Evolutionary conservation across 2,329 filamentous ascomycete genomes (phyloP).

Genomic region (Torrubiellomyces zombiae): DNA sequence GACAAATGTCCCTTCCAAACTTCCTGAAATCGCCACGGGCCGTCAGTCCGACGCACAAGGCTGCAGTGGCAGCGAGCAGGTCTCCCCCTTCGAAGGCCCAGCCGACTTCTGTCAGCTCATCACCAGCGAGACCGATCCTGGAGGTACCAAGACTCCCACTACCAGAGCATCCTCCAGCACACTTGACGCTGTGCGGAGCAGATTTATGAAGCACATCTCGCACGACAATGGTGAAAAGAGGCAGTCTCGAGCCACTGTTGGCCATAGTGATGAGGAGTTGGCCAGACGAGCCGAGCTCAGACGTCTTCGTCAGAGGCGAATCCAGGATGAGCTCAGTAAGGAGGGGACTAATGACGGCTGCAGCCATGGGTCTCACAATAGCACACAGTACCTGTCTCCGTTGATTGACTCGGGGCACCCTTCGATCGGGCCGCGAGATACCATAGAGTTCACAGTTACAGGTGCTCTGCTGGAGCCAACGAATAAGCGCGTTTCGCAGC

Average conservation of each 20-base stretch:
- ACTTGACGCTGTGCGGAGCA: conserved; percentile 27
- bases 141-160: conserved; percentile 12
- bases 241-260: conserved; percentile 23
- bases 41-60: not conserved
- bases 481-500: too few relatives aligned
- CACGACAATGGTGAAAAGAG: conserved; percentile 23
- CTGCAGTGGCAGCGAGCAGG: conserved; percentile 2
- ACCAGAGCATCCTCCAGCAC: conserved; percentile 20
- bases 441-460: conserved; percentile 26
- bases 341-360: conserved; percentile 22
- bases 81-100: conserved; percentile 5
- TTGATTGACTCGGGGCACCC: conserved; percentile 13
- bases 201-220: conserved; percentile 28
- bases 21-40: not conserved
- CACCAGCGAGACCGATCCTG: conserved; percentile 23
- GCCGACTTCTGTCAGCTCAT: conserved; percentile 16
- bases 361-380: conserved; percentile 11
- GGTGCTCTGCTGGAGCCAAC: not conserved
- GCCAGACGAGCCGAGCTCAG: conserved; percentile 38
- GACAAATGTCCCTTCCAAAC: too few relatives aligned
- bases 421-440: conserved; percentile 28
- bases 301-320: conserved; percentile 36
- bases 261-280: conserved; percentile 33
- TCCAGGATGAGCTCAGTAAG: conserved; percentile 38
- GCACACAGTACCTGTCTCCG: conserved; percentile 10